These are phyloP conservation scores for Cyclostephanos tholiformis DNA, from an alignment of 108 stramenopile genomes.

Conservation along the genomic window DNA sequence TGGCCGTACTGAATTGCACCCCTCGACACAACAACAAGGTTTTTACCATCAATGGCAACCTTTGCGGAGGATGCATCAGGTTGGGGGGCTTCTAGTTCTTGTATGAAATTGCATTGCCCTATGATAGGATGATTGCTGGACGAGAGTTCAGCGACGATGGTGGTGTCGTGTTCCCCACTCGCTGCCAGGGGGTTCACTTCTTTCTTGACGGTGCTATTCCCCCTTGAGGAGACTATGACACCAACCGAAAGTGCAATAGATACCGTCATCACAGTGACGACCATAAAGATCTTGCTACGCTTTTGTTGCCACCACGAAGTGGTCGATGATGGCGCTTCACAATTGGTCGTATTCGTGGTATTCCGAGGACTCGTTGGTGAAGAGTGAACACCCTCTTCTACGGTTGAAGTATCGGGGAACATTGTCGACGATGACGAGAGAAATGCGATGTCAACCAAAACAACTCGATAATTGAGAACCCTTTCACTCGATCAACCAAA, in stretches of 20 bases:
- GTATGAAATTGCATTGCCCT: not conserved
- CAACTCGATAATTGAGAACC: not conserved
- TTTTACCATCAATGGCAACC: conserved; percentile 25
- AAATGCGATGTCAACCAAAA: not conserved
- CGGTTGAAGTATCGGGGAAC: not conserved
- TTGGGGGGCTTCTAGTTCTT: conserved; percentile 3
- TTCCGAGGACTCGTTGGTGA: not conserved
- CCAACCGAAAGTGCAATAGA: conserved; percentile 1
- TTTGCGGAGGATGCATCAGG: not conserved
- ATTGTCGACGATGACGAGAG: not conserved
- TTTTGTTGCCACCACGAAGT: not conserved
- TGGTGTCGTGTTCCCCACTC: not conserved
- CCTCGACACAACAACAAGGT: conserved; percentile 22
- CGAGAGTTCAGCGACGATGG: not conserved
- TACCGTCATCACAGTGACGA: not conserved
- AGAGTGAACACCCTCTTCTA: not conserved
- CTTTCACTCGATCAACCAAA: not conserved
- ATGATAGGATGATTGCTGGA: not conserved
- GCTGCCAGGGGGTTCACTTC: not conserved
- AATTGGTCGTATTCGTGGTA: not conserved
- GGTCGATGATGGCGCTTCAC: not conserved
- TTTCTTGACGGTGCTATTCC: not conserved
- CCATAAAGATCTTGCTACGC: not conserved
- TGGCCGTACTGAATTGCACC: not conserved
- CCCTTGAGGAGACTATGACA: not conserved